phyloP scores from a whole-genome alignment of 441 rosid genomes.

The Bruguiera hainesii region DNA sequence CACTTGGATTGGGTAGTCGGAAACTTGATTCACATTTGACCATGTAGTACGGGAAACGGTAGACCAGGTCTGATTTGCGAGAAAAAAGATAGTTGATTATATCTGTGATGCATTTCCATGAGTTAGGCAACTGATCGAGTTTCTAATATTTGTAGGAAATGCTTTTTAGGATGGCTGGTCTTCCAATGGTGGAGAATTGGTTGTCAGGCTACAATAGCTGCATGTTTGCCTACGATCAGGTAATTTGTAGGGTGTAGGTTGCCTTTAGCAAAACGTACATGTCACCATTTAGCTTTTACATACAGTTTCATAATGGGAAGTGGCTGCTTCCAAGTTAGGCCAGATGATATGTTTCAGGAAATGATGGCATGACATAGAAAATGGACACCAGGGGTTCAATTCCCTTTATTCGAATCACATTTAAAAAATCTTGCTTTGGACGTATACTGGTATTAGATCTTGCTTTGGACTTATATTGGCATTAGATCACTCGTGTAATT shows the following conservation, averaged over 20 bases:
- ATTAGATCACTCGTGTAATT: too few relatives aligned
- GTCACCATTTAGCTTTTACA: background rate
- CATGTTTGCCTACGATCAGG: slow-evolving; percentile 96
- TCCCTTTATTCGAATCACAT: background rate
- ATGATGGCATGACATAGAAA: background rate
- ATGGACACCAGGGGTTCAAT: background rate
- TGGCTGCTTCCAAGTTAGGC: background rate
- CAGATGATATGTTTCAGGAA: too few relatives aligned
- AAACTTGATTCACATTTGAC: slow-evolving; percentile 81
- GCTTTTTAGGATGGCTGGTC: slow-evolving; percentile 84
- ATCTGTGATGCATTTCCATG: background rate
- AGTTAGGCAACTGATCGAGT: slow-evolving; percentile 8
- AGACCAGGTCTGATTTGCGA: slow-evolving; percentile 62
- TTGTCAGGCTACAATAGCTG: slow-evolving; percentile 70
- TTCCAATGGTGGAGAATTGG: slow-evolving; percentile 98
- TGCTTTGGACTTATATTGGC: too few relatives aligned
- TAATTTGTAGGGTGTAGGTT: slow-evolving; percentile 22
- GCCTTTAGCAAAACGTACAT: background rate
- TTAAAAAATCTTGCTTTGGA: background rate
- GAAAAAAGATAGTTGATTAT: background rate
- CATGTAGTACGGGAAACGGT: slow-evolving; percentile 95
- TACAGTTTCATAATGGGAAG: background rate
- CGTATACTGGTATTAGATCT: too few relatives aligned
- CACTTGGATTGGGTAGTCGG: slow-evolving; percentile 87
- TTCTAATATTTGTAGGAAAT: slow-evolving; percentile 55